A percentile compares a stretch with the other conserved stretches of the same genome.
These are phyloP conservation scores for Astrocystis sublimbata DNA, from an alignment of 495 filamentous ascomycete genomes.

Conservation along the genomic window DNA sequence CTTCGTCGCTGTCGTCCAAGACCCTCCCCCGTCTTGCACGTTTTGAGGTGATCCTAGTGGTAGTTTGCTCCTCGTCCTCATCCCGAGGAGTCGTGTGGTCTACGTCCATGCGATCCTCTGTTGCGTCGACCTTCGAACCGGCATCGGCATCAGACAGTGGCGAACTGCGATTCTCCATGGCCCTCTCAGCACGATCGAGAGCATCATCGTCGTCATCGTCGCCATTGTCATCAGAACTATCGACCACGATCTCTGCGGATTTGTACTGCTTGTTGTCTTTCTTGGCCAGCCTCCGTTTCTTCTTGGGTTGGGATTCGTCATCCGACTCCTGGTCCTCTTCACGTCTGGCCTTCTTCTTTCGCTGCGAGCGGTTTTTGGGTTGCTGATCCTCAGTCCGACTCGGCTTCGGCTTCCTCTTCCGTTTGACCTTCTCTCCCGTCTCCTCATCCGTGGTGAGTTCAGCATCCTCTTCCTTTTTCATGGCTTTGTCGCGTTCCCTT, in stretches of 20 bases:
- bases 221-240: constrained; percentile 54
- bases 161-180: constrained; percentile 33
- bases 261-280: constrained; percentile 67
- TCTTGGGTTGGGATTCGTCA: constrained; percentile 52
- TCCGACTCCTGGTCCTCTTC: constrained; percentile 54
- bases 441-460: constrained; percentile 75
- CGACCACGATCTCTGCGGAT: constrained; percentile 75
- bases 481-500: constrained; percentile 62
- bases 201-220: constrained; percentile 37
- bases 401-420: constrained; percentile 60
- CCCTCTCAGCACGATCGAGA: constrained; percentile 44
- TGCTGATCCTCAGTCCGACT: constrained; percentile 49
- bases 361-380: constrained; percentile 48
- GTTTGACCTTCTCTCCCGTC: constrained; percentile 74
- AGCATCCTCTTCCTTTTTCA: constrained; percentile 74
- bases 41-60: constrained; percentile 30
- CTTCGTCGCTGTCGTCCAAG: constrained; percentile 51
- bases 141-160: constrained; percentile 30
- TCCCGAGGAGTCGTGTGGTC: constrained; percentile 35
- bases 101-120: constrained; percentile 38
- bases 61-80: constrained; percentile 41
- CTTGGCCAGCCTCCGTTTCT: constrained; percentile 62
- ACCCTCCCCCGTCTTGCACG: constrained; percentile 40
- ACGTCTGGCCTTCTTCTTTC: constrained; percentile 69
- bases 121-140: constrained; percentile 26